Conservation (phyloP, 2,329 filamentous ascomycete species). For the Colletotrichum sp. region DNA sequence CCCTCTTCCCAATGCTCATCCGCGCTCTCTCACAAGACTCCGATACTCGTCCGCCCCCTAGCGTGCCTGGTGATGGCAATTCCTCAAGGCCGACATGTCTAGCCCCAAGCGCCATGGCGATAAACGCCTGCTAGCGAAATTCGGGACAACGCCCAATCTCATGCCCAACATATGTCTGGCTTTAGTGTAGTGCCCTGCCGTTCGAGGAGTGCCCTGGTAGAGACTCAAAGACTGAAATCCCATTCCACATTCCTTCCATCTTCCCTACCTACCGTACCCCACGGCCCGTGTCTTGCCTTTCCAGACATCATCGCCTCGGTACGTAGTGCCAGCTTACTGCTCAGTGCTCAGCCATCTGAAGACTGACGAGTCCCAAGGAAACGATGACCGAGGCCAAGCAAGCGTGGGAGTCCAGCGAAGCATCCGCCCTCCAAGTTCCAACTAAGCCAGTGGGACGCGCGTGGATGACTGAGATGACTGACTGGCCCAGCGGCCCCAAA, state of each 20-base stretch:
- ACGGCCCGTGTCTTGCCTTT: neutral
- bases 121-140: neutral
- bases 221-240: neutral
- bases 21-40: neutral
- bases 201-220: neutral
- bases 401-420: neutral
- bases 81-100: neutral
- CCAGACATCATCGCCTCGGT: neutral
- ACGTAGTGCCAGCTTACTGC: neutral
- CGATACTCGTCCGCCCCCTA: neutral
- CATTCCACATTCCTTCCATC: neutral
- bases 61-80: constrained; percentile 10
- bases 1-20: neutral
- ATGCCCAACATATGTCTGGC: neutral
- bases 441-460: neutral
- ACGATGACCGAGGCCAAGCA: neutral
- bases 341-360: neutral
- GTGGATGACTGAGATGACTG: neutral
- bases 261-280: neutral
- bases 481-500: neutral
- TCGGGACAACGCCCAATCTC: neutral
- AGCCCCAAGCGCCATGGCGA: neutral
- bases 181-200: neutral
- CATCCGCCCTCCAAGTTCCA: neutral
- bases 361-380: neutral